phyloP scores from a whole-genome alignment of 2,329 filamentous ascomycete species.

The Fusarium lateritium region DNA sequence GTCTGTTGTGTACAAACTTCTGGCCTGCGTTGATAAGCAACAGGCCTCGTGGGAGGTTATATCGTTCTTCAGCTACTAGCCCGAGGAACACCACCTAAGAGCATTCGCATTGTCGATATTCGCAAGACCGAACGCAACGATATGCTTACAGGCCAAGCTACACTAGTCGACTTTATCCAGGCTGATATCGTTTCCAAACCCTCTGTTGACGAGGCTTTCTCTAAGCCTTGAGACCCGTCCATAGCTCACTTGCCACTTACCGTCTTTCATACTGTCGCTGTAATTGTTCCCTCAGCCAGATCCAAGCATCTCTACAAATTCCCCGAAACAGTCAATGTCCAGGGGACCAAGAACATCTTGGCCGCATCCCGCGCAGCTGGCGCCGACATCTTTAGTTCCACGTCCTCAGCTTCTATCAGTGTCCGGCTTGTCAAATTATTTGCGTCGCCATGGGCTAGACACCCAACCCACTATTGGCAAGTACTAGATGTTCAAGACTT shows the following conservation, averaged over 20 bases:
- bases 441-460: slow-evolving; percentile 4
- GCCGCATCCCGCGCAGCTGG: slow-evolving; percentile 4
- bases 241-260: slow-evolving; percentile 13
- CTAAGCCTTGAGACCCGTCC: background rate
- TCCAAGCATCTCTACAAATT: slow-evolving; percentile 14
- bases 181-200: slow-evolving; percentile 9
- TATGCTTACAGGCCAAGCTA: background rate
- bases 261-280: slow-evolving; percentile 16
- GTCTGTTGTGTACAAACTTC: rapidly evolving
- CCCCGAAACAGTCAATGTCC: slow-evolving; percentile 9
- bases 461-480: slow-evolving; percentile 8
- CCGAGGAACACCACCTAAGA: slow-evolving; percentile 7
- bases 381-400: slow-evolving; percentile 15
- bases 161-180: slow-evolving; percentile 5
- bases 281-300: slow-evolving; percentile 10
- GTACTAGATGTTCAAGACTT: slow-evolving; percentile 4
- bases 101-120: slow-evolving; percentile 17
- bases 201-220: background rate
- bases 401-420: slow-evolving; percentile 9
- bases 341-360: slow-evolving; percentile 19
- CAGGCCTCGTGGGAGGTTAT: slow-evolving; percentile 19
- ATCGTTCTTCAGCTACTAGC: slow-evolving; percentile 19
- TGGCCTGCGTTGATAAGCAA: background rate
- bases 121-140: slow-evolving; percentile 15
- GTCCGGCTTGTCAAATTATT: slow-evolving; percentile 13